phyloP scores from a whole-genome alignment of 2,329 filamentous ascomycete species.

The Scedosporium aurantiacum region DNA sequence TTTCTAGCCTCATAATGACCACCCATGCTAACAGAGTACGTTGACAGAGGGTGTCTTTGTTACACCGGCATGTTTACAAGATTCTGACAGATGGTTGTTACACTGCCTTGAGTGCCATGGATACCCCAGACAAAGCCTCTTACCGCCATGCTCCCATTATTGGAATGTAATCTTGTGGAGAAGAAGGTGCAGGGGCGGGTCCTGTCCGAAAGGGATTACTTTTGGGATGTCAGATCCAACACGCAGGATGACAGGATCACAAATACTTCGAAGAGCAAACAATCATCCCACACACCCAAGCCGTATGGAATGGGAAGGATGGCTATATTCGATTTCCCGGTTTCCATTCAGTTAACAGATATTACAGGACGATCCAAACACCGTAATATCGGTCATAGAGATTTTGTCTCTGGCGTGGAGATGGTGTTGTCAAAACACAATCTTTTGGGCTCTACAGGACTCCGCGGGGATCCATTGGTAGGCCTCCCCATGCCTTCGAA shows the following conservation, averaged over 20 bases:
- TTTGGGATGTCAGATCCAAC: neutral
- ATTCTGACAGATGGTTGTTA: neutral
- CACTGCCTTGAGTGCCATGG: neutral
- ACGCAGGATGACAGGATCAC: neutral
- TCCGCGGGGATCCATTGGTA: no score
- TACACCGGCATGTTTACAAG: neutral
- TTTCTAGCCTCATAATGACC: no score
- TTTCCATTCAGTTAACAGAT: neutral
- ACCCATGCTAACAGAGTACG: no score
- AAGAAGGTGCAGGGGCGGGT: neutral
- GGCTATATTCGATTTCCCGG: neutral
- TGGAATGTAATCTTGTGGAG: neutral
- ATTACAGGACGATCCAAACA: no score
- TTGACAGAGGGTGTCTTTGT: neutral
- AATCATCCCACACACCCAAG: neutral
- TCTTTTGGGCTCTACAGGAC: no score
- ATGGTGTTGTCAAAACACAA: no score
- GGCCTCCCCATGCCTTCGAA: no score
- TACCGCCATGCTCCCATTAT: neutral
- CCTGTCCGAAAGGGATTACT: neutral
- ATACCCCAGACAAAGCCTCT: neutral
- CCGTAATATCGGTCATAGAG: no score
- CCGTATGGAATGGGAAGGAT: neutral
- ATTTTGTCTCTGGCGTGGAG: no score
- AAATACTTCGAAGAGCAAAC: neutral